Conservation (phyloP, 257 asterid species). For the Lycium barbarum region DNA sequence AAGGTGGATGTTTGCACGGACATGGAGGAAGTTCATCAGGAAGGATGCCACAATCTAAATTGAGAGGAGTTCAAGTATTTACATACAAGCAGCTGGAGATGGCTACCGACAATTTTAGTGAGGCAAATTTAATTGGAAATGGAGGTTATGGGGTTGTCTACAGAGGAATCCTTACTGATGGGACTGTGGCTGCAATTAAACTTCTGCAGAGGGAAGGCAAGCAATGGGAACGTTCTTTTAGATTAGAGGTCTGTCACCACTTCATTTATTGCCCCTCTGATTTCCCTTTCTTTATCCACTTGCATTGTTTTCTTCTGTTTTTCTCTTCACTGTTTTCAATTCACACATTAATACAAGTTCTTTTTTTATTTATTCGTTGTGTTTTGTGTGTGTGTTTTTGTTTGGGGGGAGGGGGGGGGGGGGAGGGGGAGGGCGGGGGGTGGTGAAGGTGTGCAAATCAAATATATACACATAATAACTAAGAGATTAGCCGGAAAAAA, state of each 20-base stretch:
- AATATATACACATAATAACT: no score
- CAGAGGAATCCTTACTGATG: constrained; percentile 63
- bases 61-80: constrained; percentile 65
- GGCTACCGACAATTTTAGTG: constrained; percentile 66
- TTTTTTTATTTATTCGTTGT: neutral
- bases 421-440: neutral
- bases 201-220: constrained; percentile 63
- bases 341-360: neutral
- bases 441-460: no score
- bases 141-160: constrained; percentile 60
- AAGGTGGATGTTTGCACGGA: constrained; percentile 61
- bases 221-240: constrained; percentile 79
- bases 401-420: neutral
- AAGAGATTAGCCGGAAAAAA: no score
- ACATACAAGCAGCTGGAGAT: constrained; percentile 67
- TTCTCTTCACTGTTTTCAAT: neutral
- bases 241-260: constrained; percentile 60
- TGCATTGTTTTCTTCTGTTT: neutral
- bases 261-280: constrained; percentile 37
- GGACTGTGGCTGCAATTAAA: constrained; percentile 71
- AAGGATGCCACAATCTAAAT: constrained; percentile 38
- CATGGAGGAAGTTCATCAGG: constrained; percentile 48
- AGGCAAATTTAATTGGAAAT: constrained; percentile 52
- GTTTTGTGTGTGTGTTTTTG: no score
- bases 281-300: neutral